Evolutionary conservation across 768 basidiomycete species (phyloP), one percentile per base, ranked within the genome.

Genomic region (Tephrocybe sp.): DNA sequence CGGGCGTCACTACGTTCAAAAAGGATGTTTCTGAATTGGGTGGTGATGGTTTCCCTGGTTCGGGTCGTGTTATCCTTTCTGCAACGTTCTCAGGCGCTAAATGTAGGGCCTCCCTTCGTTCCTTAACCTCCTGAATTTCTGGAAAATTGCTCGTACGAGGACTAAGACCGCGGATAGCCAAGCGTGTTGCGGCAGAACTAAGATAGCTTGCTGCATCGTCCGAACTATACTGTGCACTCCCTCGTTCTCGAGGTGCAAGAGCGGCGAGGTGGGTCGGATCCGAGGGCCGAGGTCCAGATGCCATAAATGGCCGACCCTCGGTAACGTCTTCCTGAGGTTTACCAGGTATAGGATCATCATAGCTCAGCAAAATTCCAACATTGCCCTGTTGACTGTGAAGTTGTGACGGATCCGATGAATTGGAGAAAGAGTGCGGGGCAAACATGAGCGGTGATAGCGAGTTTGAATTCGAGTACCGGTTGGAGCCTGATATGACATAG

Each of bases 401-500:
- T 46, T 51, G 39, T 48, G 61, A 28, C 15, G 51, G 26, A 28
- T 52, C 53, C 34, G 53, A 40, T n/a, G 62, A 57, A 20, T 62
- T 58, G 12, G 65, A 64, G 21, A 63, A 59, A 5, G 65, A 65
- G 17, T 60, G 65, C 17, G 69, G 65, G 12, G 62, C 58, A 42
- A 65, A 65, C 4, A 59, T 68, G 18, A 62, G 61, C 17, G 48
- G 49, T 1, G 57, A 47, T 9, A 41, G 52, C 15, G 55, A 48
- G 30, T 56, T 49, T 10, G 62, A 50, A 34, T 55, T 57, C 12
- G 62, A 60, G 17, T 61, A 53, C 11, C 53, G 36, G 30, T 62
- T 58, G 5, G 66, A 63, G 12, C 65, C 56, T 10, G 67, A 67
- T 4, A 58, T 62, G 20, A 64, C 58, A 51, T 72, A 69, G 6